Conservation (phyloP, 306 rosid species). For the Morella rubra region DNA sequence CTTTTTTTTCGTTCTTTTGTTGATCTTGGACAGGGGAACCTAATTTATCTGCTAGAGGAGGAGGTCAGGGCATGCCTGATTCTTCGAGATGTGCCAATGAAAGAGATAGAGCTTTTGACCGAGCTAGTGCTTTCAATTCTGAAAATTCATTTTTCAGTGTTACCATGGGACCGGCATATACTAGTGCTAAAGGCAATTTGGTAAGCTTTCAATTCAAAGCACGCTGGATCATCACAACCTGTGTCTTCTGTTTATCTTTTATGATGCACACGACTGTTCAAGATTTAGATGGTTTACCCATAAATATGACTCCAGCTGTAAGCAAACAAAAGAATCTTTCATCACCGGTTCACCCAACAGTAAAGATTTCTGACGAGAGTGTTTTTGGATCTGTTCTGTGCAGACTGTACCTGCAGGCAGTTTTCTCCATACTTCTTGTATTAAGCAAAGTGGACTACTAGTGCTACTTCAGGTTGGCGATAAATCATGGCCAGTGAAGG, state of each 20-base stretch:
- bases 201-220: slow-evolving; percentile 18
- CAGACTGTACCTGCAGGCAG: slow-evolving; percentile 3
- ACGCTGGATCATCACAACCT: too few species aligned
- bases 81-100: neutral
- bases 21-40: too few species aligned
- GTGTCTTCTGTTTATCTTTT: too few species aligned
- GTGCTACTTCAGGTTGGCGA: slow-evolving; percentile 13
- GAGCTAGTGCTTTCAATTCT: slow-evolving; percentile 20
- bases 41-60: too few species aligned
- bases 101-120: slow-evolving; percentile 6
- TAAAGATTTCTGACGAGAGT: neutral
- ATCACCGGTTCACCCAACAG: too few species aligned
- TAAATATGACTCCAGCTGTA: too few species aligned
- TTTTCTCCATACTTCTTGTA: neutral
- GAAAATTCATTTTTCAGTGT: slow-evolving; percentile 14
- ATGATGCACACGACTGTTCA: too few species aligned
- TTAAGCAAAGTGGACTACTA: neutral
- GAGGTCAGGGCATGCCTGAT: too few species aligned
- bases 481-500: neutral
- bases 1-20: too few species aligned
- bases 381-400: neutral
- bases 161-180: neutral
- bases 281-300: too few species aligned
- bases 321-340: too few species aligned
- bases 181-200: neutral